Percentiles rank a stretch among this genome's conserved stretches.
Evolutionary conservation across 2,329 filamentous ascomycete species (phyloP).

Genomic region (Cordyceps cicadae): DNA sequence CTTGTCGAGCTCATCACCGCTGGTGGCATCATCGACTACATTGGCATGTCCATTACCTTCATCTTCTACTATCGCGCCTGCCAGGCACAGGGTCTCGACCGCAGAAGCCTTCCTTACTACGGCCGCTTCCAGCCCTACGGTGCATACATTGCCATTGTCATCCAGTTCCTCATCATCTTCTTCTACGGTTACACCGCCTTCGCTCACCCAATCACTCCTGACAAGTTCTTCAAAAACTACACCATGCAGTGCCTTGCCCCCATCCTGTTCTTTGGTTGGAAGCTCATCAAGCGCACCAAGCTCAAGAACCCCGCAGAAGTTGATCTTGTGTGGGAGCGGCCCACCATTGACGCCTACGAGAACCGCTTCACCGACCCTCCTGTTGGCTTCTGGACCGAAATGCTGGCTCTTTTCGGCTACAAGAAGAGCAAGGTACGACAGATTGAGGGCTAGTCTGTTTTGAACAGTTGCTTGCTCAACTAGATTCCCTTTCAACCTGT

Average conservation of each 20-base stretch:
- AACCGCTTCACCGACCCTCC: slow-evolving; percentile 39
- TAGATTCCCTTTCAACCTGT: neutral
- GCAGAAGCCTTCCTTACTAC: slow-evolving; percentile 46
- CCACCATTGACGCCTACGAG: slow-evolving; percentile 51
- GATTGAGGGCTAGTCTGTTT: slow-evolving; percentile 16
- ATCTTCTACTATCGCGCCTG: slow-evolving; percentile 43
- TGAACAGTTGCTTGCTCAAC: neutral
- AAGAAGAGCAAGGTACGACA: slow-evolving; percentile 17
- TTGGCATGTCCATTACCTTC: slow-evolving; percentile 42
- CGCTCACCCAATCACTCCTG: slow-evolving; percentile 35
- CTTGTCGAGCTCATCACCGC: slow-evolving; percentile 49
- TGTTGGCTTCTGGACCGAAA: slow-evolving; percentile 48
- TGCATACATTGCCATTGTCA: slow-evolving; percentile 36
- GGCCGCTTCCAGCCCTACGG: slow-evolving; percentile 53
- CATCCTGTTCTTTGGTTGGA: slow-evolving; percentile 52
- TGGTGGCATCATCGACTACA: slow-evolving; percentile 53
- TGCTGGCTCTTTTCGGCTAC: slow-evolving; percentile 36
- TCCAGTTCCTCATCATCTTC: slow-evolving; percentile 36
- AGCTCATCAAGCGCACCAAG: slow-evolving; percentile 52
- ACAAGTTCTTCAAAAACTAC: slow-evolving; percentile 45
- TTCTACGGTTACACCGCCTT: slow-evolving; percentile 51
- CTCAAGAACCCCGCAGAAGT: slow-evolving; percentile 44
- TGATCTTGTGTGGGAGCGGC: slow-evolving; percentile 54
- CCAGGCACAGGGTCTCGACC: slow-evolving; percentile 43
- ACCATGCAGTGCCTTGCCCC: slow-evolving; percentile 48